Evolutionary conservation across 495 filamentous ascomycete species (phyloP), one percentile per base, ranked within the genome.

Genomic region (Aspergillus cavernicola): DNA sequence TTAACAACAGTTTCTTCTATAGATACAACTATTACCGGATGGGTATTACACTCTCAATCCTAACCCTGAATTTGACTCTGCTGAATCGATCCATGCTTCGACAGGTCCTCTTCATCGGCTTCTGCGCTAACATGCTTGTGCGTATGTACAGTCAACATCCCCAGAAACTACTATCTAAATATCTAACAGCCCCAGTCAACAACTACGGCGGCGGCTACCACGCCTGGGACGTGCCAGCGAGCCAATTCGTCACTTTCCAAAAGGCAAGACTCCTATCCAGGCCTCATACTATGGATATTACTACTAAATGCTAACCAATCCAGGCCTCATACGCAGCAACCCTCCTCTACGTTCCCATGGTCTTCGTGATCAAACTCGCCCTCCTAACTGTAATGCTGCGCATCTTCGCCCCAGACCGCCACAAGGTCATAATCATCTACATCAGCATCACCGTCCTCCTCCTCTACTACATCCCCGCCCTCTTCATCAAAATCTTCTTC

Each of bases 291-390:
- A 28, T 12, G 1, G 9, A 4, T n/a, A n/a, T n/a, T n/a, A n/a
- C n/a, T n/a, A n/a, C n/a, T n/a, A n/a, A n/a, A n/a, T n/a, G n/a
- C n/a, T n/a, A n/a, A n/a, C n/a, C 35, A 16, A 38, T 6, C 35
- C 35, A 38, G 35, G 35, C 35, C 11, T 38, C 35, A 9, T 66
- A 63, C 32, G 56, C 57, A 2, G 50, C 51, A 28, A 65, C 63
- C 3, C 47, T 71, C 11, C 33, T 71, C 16, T 73, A 73, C 48
- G 63, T 65, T 6, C 67, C 67, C 15, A 66, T 64, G 52, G 63
- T 65, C 9, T 59, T 67, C 28, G 57, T 59, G 36, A 63, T 67
- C 49, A 73, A 71, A 48, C 46, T 66, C 26, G 56, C 67, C 31
- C 59, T 73, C 9, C 62, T 73, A 6, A 47, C 65, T 13, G 59